Evolutionary conservation across 2,329 filamentous ascomycete species (phyloP).

Genomic region (Eutypella sp.): DNA sequence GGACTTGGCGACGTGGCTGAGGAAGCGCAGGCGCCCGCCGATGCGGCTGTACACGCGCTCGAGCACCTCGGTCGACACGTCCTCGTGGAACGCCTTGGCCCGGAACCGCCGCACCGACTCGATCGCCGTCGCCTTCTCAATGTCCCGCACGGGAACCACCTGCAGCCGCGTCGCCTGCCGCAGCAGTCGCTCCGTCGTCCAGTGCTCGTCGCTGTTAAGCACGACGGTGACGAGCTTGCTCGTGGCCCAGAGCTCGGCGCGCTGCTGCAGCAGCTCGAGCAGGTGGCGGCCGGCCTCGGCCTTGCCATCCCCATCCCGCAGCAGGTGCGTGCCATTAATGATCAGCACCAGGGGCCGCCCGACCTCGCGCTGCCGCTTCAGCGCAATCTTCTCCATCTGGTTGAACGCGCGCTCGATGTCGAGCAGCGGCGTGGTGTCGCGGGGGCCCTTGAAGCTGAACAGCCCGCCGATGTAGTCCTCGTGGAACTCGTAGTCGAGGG

Average conservation of each 20-base stretch:
- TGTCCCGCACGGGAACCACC: constrained; percentile 47
- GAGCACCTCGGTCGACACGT: constrained; percentile 32
- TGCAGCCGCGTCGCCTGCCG: constrained; percentile 51
- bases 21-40: constrained; percentile 48
- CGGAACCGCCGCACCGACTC: constrained; percentile 45
- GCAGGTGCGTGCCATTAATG: constrained; percentile 85
- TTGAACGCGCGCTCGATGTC: constrained; percentile 96
- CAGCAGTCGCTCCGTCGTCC: constrained; percentile 53
- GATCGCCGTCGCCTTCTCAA: constrained; percentile 43
- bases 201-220: constrained; percentile 55
- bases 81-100: constrained; percentile 40
- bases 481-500: constrained; percentile 90
- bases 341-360: constrained; percentile 76
- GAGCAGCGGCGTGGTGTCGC: constrained; percentile 83
- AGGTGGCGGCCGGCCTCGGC: constrained; percentile 87
- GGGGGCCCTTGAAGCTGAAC: constrained; percentile 86
- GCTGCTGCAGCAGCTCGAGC: constrained; percentile 90
- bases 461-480: constrained; percentile 95
- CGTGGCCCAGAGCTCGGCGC: constrained; percentile 79
- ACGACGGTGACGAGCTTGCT: constrained; percentile 59
- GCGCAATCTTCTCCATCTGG: constrained; percentile 91
- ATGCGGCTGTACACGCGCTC: constrained; percentile 50
- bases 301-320: constrained; percentile 87
- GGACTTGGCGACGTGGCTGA: constrained; percentile 48
- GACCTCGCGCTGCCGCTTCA: constrained; percentile 57